These are phyloP conservation scores for Saksenaea oblongispora DNA, from an alignment of 371 early-diverging fungal species.

Conservation along the genomic window DNA sequence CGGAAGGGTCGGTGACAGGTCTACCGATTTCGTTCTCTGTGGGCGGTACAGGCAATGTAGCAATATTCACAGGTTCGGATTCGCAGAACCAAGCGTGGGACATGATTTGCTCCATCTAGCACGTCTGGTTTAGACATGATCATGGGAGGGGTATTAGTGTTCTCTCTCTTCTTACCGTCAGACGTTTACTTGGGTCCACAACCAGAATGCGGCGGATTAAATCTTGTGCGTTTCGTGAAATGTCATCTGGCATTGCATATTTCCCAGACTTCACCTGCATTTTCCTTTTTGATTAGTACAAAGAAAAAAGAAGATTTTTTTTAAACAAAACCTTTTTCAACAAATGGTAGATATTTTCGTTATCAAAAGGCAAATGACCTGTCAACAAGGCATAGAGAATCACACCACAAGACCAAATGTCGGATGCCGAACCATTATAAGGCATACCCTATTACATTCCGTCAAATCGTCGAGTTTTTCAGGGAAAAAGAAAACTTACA, in stretches of 20 bases:
- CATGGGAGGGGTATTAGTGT: no score
- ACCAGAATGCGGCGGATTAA: slow-evolving; percentile 50
- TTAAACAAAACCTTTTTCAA: slow-evolving; percentile 58
- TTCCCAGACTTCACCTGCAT: slow-evolving; percentile 59
- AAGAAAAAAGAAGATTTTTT: slow-evolving; percentile 37
- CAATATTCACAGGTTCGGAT: slow-evolving; percentile 20
- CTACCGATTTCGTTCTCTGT: slow-evolving; percentile 34
- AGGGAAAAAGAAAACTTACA: slow-evolving; percentile 36
- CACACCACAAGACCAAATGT: slow-evolving; percentile 82
- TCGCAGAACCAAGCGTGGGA: slow-evolving; percentile 41
- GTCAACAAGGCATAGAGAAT: slow-evolving; percentile 74
- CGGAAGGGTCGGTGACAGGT: slow-evolving; percentile 25
- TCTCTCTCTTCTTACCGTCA: slow-evolving; percentile 34
- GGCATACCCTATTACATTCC: slow-evolving; percentile 54
- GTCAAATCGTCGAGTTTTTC: background rate
- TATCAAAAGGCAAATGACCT: slow-evolving; percentile 85
- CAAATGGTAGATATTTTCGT: slow-evolving; percentile 75
- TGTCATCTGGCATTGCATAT: slow-evolving; percentile 66
- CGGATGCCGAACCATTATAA: slow-evolving; percentile 77
- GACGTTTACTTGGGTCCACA: slow-evolving; percentile 42
- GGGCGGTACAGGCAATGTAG: slow-evolving; percentile 28
- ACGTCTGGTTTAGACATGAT: no score
- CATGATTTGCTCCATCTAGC: slow-evolving; percentile 38
- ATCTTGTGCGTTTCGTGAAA: slow-evolving; percentile 68
- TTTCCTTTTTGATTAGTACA: slow-evolving; percentile 45